These are phyloP conservation scores for Biscogniauxia mediterranea DNA, from an alignment of 2,329 filamentous ascomycete species.

Conservation along the genomic window DNA sequence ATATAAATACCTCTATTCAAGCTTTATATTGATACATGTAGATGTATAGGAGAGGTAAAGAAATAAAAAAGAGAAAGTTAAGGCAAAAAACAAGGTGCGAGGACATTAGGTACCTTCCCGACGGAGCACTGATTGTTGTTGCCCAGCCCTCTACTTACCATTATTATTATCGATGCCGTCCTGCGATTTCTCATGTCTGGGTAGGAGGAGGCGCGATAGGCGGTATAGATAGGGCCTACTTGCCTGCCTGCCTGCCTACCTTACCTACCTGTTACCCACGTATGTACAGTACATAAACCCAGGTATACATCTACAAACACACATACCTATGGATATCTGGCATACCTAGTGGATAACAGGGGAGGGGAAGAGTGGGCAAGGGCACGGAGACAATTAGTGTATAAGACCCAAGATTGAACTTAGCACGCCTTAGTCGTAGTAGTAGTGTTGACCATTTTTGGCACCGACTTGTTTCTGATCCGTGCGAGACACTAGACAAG, in stretches of 20 bases:
- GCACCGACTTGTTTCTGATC: neutral
- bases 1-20: too few species aligned
- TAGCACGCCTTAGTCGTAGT: neutral
- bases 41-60: too few species aligned
- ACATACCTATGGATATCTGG: neutral
- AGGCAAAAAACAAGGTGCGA: neutral
- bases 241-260: neutral
- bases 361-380: neutral
- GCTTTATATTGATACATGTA: too few species aligned
- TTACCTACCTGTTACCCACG: neutral
- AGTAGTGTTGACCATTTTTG: neutral
- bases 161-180: neutral
- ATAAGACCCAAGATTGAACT: neutral
- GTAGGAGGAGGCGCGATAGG: neutral
- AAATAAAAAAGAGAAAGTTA: too few species aligned
- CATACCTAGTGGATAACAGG: neutral
- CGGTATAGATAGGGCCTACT: neutral
- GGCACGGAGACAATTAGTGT: neutral
- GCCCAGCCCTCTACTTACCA: neutral
- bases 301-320: neutral
- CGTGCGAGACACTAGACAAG: neutral
- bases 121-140: neutral
- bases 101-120: slow-evolving; percentile 1
- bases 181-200: neutral
- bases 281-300: too few species aligned